Evolutionary conservation across 2,329 filamentous ascomycete genomes (phyloP).

Genomic region (Chaetomium strumarium): DNA sequence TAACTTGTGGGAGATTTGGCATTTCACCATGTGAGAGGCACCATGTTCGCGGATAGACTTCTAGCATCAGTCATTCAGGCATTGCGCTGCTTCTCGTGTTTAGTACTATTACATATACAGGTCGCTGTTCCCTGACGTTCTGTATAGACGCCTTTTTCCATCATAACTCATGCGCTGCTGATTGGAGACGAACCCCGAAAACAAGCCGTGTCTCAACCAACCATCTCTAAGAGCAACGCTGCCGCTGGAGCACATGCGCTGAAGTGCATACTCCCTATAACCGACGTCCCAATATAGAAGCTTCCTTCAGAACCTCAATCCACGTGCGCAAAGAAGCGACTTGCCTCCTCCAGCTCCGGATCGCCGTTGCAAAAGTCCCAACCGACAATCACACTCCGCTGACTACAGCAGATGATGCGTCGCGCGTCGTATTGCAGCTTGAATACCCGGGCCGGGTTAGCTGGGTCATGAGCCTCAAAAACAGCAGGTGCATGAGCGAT

Average conservation of each 20-base stretch:
- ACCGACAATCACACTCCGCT: slow-evolving; percentile 85
- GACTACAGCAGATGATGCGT: slow-evolving; percentile 89
- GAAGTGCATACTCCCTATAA: neutral
- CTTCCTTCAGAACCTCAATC: slow-evolving; percentile 33
- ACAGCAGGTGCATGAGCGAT: slow-evolving; percentile 12
- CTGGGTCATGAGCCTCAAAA: slow-evolving; percentile 37
- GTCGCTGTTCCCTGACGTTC: neutral
- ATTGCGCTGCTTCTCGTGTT: neutral
- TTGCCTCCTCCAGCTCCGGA: slow-evolving; percentile 68
- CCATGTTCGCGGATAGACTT: neutral
- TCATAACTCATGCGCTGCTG: slow-evolving; percentile 5
- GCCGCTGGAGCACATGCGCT: neutral
- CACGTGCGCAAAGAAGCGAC: slow-evolving; percentile 67
- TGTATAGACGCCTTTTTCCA: neutral
- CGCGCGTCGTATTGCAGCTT: slow-evolving; percentile 95
- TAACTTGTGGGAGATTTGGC: no score
- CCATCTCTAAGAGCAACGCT: neutral
- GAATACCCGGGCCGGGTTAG: slow-evolving; percentile 65
- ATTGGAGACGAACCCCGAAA: neutral
- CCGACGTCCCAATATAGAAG: neutral
- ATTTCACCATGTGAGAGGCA: neutral
- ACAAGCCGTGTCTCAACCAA: neutral
- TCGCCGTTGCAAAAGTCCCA: slow-evolving; percentile 97
- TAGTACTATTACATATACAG: slow-evolving; percentile 8
- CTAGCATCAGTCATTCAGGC: neutral